phyloP scores from a whole-genome alignment of 768 basidiomycete species.

The Vararia minispora region DNA sequence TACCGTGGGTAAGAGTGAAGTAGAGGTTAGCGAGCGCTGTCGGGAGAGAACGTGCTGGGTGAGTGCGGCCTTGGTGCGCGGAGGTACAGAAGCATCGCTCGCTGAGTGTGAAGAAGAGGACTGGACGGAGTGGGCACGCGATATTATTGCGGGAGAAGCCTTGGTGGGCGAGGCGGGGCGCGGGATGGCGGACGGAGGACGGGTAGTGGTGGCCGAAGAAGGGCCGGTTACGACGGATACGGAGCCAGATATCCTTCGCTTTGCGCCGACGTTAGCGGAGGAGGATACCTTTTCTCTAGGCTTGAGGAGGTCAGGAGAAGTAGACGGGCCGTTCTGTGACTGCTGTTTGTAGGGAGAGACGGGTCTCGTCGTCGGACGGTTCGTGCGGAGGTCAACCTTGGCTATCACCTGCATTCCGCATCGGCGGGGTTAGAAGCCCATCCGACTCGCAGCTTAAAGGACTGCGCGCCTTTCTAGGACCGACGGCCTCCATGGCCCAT shows the following conservation, averaged over 20 bases:
- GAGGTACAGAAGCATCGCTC: constrained; percentile 14
- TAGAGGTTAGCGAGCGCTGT: constrained; percentile 21
- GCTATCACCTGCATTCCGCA: constrained; percentile 36
- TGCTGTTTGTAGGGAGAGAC: constrained; percentile 35
- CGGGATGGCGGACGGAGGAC: constrained; percentile 3
- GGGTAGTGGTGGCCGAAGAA: no score
- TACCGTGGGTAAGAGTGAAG: no score
- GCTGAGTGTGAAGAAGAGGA: constrained; percentile 10
- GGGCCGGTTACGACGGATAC: constrained; percentile 30
- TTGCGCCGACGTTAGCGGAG: no score
- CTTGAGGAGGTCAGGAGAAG: constrained; percentile 12
- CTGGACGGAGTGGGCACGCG: constrained; percentile 1
- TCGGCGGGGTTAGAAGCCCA: no score
- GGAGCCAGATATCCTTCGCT: no score
- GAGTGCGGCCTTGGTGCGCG: constrained; percentile 14
- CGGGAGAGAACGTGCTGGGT: constrained; percentile 13
- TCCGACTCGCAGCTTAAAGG: no score
- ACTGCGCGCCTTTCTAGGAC: constrained; percentile 10
- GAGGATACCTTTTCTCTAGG: constrained; percentile 12
- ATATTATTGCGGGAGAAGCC: no score
- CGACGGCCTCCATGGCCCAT: constrained; percentile 7
- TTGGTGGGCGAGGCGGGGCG: constrained; percentile 12
- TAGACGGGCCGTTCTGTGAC: constrained; percentile 18
- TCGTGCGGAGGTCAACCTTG: constrained; percentile 31
- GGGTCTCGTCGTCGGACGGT: constrained; percentile 31